phyloP scores from a whole-genome alignment of 139 green algal species.

The Tetraselmis striata region DNA sequence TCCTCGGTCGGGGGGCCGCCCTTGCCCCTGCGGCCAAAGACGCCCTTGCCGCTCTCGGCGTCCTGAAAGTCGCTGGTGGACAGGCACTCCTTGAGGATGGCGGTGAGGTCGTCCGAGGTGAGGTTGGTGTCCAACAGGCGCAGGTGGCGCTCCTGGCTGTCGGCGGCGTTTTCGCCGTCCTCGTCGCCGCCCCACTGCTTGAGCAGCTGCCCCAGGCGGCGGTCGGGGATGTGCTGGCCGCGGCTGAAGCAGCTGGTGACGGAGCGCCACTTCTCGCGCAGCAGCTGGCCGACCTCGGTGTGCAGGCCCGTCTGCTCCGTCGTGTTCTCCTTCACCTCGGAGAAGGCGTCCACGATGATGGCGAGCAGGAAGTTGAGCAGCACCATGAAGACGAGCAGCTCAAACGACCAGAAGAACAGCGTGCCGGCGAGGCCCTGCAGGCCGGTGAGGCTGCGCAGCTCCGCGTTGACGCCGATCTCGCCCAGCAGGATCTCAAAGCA shows the following conservation, averaged over 20 bases:
- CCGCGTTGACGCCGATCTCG: constrained; percentile 60
- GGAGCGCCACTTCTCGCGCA: constrained; percentile 52
- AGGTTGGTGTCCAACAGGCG: not conserved
- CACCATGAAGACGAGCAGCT: constrained; percentile 83
- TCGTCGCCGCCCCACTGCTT: constrained; percentile 49
- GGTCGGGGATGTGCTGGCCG: constrained; percentile 29
- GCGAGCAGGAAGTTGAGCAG: constrained; percentile 87
- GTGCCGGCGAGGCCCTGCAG: constrained; percentile 51
- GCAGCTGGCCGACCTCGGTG: constrained; percentile 54
- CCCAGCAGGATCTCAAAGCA: constrained; percentile 82
- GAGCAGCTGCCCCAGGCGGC: constrained; percentile 48
- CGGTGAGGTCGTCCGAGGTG: not conserved
- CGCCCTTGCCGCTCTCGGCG: not conserved
- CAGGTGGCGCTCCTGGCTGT: not conserved
- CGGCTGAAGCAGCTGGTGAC: constrained; percentile 30
- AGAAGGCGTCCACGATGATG: constrained; percentile 82
- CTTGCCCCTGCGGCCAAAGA: not conserved
- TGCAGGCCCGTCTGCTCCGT: constrained; percentile 53
- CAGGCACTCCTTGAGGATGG: constrained; percentile 8
- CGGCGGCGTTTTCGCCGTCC: not conserved
- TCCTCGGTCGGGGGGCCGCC: constrained; percentile 1
- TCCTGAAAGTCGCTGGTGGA: not conserved
- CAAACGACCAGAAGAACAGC: constrained; percentile 81
- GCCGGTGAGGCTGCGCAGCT: constrained; percentile 55
- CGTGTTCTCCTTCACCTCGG: constrained; percentile 54